Conservation (phyloP, 441 rosid genomes). For the Arabidopsis hybrid region DNA sequence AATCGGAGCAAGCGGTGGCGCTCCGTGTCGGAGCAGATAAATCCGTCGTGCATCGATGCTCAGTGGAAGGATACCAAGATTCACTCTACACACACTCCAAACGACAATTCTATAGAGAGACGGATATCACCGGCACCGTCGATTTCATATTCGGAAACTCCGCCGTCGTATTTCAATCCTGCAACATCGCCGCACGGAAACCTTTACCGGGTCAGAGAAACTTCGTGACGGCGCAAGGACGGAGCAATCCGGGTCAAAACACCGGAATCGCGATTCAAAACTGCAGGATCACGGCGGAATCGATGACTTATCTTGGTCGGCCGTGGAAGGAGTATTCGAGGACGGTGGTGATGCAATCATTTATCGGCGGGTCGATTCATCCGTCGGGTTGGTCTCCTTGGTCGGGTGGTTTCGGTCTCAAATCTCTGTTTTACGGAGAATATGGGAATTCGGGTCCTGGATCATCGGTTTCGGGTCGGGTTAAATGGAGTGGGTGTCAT, state of each 20-base stretch:
- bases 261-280: conserved; percentile 51
- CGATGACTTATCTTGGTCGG: conserved; percentile 49
- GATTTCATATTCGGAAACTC: conserved; percentile 56
- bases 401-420: conserved; percentile 44
- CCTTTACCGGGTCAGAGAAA: conserved; percentile 44
- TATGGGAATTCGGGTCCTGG: conserved; percentile 51
- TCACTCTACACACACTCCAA: conserved; percentile 54
- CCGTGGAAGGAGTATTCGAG: conserved; percentile 56
- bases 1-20: conserved; percentile 54
- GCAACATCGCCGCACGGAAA: conserved; percentile 48
- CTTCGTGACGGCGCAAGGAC: conserved; percentile 57
- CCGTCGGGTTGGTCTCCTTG: conserved; percentile 67
- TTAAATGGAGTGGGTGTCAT: conserved; percentile 48
- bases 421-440: conserved; percentile 49
- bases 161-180: conserved; percentile 47
- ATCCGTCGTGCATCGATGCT: conserved; percentile 49
- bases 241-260: conserved; percentile 42
- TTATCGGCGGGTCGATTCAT: conserved; percentile 49
- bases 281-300: conserved; percentile 45
- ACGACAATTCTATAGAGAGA: conserved; percentile 51
- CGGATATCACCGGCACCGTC: conserved; percentile 51
- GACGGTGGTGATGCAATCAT: conserved; percentile 51
- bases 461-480: conserved; percentile 47
- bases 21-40: conserved; percentile 51
- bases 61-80: conserved; percentile 53